Base-by-base conservation (phyloP, 768 basidiomycete genomes). In the Xanthoconium purpureum region DNA sequence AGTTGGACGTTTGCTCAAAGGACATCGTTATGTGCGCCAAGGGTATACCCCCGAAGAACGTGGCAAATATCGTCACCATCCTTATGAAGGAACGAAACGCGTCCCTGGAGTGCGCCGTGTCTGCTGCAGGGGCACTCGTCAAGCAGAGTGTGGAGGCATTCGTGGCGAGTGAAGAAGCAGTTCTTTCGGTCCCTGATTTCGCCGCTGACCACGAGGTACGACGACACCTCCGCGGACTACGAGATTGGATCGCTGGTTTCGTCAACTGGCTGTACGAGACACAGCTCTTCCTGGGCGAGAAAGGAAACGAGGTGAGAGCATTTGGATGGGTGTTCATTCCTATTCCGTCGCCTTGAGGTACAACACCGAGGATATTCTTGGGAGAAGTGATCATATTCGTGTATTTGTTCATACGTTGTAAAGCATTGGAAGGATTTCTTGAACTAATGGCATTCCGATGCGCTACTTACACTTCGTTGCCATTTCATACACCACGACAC, bases 221-320 rank as follows among this genome's bases (percentile, higher is more conserved):
- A 20, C 67, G 61, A 5, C 84, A 82, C 60, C 68, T 82, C 30
- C 77, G 71, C n/a, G 79, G 79, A 8, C 65, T 87, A 30, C 78
- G 78, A 36, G 80, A 85, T 56, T 81, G 77, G 58, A 75, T 87
- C 38, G 74, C 78, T 3, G 85, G 85, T 9, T 75, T 73, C n/a
- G 61, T 83, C n/a, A 79, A 86, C 60, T 87, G 85, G 85, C 56
- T 77, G 36, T 88, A 86, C 60, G 83, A 86, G 68, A 84, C 80
- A 0, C 79, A 85, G 56, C 63, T 84, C 43, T 86, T 80, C 63
- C 79, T 88, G 47, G 83, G 82, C 36, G 76, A 76, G 47, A 79
- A 78, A 53, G 83, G 83, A 0, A 77, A 76, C 39, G 80, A 85
- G 65, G 80, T 85, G 36, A 74, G 80, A 61, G 74, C 75, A 5